Evolutionary conservation across 73 alveolate species (phyloP), one percentile per base, ranked within the genome.

Genomic region (Tetrahymena thermophila): DNA sequence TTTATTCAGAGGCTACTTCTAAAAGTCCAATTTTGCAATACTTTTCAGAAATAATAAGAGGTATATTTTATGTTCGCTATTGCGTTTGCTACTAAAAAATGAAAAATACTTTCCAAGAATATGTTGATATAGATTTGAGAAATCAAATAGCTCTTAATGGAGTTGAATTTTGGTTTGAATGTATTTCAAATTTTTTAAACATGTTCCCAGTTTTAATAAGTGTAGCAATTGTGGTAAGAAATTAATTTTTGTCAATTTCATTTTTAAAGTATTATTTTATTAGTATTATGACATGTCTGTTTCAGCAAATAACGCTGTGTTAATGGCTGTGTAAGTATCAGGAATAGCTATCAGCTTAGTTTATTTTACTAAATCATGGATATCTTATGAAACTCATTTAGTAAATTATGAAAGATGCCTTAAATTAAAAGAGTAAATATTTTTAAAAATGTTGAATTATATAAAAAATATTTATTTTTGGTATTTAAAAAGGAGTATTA

Each of bases 111-210:
- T 43, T 37, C 37, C 35, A 56, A 7, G 35, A 83, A 35, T 37
- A 94, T 71, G 55, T 94, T 19, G 94, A 94, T 94, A 38, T 94
- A 15, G 96, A 94, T 58, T 38, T 94, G 71, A 93, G 96, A 71
- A 94, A 94, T 58, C 55, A 94, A 94, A 57, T 94, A 28, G 57
- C 85, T 94, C 35, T 94, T 11, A 71, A 56, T 35, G 96, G 96
- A 35, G 25, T 94, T 19, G 16, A 94, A 37, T 71, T 37, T 40
- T 94, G 96, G 96, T 94, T 94, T 35, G 89, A 71, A 34, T 71
- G 89, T 25, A 71, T 71, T 71, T 28, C 89, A 3, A 71, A 31
- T n/a, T 71, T 71, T n/a, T 34, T 71, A 71, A 23, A 13, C 11
- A n/a, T 71, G 89, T 71, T 71, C 13, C 89, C 89, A 19, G 31